Percentiles rank a stretch among this genome's conserved stretches.
phyloP scores from a whole-genome alignment of 1,284 basidiomycete genomes.

The Wallemia hederae region DNA sequence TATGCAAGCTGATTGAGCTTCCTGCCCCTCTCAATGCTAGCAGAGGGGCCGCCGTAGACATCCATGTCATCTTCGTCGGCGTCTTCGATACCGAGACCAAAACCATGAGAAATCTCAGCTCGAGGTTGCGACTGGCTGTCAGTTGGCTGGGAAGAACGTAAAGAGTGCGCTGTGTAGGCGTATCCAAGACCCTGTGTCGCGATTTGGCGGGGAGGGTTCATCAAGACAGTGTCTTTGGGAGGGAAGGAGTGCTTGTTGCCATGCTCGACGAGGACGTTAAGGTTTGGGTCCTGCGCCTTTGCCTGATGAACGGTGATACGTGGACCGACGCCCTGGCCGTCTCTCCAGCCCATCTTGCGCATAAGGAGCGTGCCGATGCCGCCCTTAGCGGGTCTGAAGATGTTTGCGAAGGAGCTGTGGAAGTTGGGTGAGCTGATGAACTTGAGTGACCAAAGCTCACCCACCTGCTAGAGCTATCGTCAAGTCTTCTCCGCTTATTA shows the following conservation, averaged over 20 bases:
- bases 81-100: constrained; percentile 58
- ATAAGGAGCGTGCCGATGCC: constrained; percentile 52
- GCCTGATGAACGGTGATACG: constrained; percentile 38
- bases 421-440: no score
- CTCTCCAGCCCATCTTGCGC: constrained; percentile 80
- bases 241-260: constrained; percentile 53
- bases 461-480: constrained; percentile 13
- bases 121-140: not conserved
- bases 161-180: constrained; percentile 5
- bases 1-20: not conserved
- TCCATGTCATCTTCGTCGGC: constrained; percentile 70
- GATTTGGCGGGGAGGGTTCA: constrained; percentile 35
- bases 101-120: constrained; percentile 12
- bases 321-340: constrained; percentile 75
- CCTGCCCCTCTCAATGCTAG: not conserved
- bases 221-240: constrained; percentile 40
- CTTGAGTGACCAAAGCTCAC: no score
- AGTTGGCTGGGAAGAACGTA: constrained; percentile 19
- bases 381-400: constrained; percentile 32
- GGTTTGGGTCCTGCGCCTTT: constrained; percentile 30
- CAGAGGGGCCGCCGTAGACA: constrained; percentile 24
- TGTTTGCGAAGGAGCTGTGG: constrained; percentile 16
- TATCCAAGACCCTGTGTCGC: constrained; percentile 55
- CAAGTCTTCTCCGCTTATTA: constrained; percentile 12
- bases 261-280: constrained; percentile 19